A percentile compares a stretch with the other conserved stretches of the same genome.
Conservation (phyloP, 441 rosid species). For the Pelargonium myrrhifolium region DNA sequence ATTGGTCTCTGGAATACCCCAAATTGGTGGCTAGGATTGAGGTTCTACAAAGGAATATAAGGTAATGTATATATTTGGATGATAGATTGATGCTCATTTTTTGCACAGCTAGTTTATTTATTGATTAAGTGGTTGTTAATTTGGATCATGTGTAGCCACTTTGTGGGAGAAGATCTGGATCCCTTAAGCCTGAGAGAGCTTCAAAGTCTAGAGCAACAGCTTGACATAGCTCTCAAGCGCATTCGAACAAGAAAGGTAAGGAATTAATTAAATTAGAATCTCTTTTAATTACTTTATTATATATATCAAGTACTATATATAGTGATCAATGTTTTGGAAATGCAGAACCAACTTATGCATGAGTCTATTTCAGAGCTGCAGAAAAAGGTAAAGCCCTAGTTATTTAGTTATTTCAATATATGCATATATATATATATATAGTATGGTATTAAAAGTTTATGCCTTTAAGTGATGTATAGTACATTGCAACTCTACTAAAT, state of each 20-base stretch:
- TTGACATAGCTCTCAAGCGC: conserved; percentile 72
- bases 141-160: conserved; percentile 41
- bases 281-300: too few species aligned
- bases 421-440: too few species aligned
- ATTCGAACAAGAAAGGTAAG: conserved; percentile 76
- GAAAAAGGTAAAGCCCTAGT: conserved; percentile 52
- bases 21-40: conserved; percentile 87
- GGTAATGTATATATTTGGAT: conserved; percentile 23
- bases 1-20: conserved; percentile 77
- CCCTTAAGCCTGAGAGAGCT: conserved; percentile 67
- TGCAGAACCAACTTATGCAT: conserved; percentile 80
- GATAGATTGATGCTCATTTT: neutral
- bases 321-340: conserved; percentile 6
- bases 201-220: conserved; percentile 82
- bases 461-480: too few species aligned
- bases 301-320: neutral
- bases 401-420: too few species aligned
- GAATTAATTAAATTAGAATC: neutral
- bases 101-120: too few species aligned
- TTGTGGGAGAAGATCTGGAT: conserved; percentile 77
- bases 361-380: conserved; percentile 77
- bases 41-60: conserved; percentile 70
- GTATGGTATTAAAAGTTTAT: too few species aligned
- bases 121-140: too few species aligned
- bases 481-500: too few species aligned